Percentiles rank a stretch among this genome's conserved stretches.
These are phyloP conservation scores for Melanopsichium pennsylvanicum DNA, from an alignment of 1,284 basidiomycete species.

Conservation along the genomic window DNA sequence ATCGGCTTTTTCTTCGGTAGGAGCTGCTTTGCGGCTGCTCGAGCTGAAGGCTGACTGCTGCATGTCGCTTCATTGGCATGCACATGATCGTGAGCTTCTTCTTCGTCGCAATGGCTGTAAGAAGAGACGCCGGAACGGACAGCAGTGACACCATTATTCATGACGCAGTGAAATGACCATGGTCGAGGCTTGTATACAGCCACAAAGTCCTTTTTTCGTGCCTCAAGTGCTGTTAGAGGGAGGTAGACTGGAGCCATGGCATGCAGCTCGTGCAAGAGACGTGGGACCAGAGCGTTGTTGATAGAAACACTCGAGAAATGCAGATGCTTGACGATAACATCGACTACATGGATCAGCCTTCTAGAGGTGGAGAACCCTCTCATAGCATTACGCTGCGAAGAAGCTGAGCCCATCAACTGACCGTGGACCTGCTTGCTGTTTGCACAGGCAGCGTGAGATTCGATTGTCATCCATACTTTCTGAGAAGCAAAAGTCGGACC, in stretches of 20 bases:
- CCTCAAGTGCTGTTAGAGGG: constrained; percentile 12
- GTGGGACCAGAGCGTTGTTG: constrained; percentile 1
- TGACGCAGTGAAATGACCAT: constrained; percentile 1
- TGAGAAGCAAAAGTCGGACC: too few relatives aligned
- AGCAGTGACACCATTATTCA: too few relatives aligned
- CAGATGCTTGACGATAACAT: constrained; percentile 2
- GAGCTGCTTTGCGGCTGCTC: too few relatives aligned
- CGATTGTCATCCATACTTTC: too few relatives aligned
- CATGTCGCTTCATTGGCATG: background rate
- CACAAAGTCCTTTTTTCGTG: background rate
- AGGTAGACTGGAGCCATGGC: constrained; percentile 11
- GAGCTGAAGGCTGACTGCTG: too few relatives aligned
- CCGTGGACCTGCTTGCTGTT: too few relatives aligned
- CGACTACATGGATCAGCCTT: background rate
- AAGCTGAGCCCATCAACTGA: too few relatives aligned
- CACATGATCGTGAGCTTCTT: background rate
- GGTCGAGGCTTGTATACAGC: constrained; percentile 1
- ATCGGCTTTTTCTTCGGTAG: constrained; percentile 10
- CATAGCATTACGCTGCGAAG: too few relatives aligned
- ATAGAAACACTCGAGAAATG: background rate
- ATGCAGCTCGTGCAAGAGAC: background rate
- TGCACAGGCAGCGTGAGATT: too few relatives aligned
- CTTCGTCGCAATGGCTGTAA: too few relatives aligned
- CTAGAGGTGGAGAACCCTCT: too few relatives aligned
- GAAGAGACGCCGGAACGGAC: too few relatives aligned